A percentile compares a stretch with the other conserved stretches of the same genome.
phyloP scores from a whole-genome alignment of 768 basidiomycete genomes.

The Cyclocybe cylindracea region DNA sequence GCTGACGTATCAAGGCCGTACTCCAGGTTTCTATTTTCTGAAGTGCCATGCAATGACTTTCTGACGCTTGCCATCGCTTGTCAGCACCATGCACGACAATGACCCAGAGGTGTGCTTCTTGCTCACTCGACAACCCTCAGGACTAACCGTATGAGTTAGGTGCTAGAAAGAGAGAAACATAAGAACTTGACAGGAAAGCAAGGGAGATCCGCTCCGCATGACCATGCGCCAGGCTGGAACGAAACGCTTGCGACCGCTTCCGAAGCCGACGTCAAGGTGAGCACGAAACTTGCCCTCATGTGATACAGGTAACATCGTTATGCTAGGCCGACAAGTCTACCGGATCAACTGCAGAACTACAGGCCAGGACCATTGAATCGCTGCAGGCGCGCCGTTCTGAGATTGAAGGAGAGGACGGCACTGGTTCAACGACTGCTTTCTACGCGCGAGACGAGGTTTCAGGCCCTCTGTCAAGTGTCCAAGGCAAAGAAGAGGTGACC shows the following conservation, averaged over 20 bases:
- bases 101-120: slow-evolving; percentile 45
- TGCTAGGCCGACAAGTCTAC: slow-evolving; percentile 43
- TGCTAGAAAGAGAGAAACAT: slow-evolving; percentile 53
- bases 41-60: not conserved
- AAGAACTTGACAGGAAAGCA: slow-evolving; percentile 41
- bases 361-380: slow-evolving; percentile 43
- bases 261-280: slow-evolving; percentile 67
- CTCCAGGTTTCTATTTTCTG: slow-evolving; percentile 9
- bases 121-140: not conserved
- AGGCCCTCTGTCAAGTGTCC: slow-evolving; percentile 38
- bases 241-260: slow-evolving; percentile 63
- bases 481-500: slow-evolving; percentile 26
- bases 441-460: slow-evolving; percentile 44
- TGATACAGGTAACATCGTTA: slow-evolving; percentile 1
- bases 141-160: slow-evolving; percentile 23
- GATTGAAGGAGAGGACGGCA: slow-evolving; percentile 25
- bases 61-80: slow-evolving; percentile 6
- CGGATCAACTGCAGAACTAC: slow-evolving; percentile 32
- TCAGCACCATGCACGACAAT: slow-evolving; percentile 61
- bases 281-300: not conserved
- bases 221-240: slow-evolving; percentile 72
- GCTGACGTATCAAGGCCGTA: slow-evolving; percentile 5
- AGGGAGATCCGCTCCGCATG: slow-evolving; percentile 51
- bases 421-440: slow-evolving; percentile 31
- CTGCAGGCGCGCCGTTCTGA: slow-evolving; percentile 38